phyloP scores from a whole-genome alignment of 164 flowering plant genomes.

The Dillenia turbinata region DNA sequence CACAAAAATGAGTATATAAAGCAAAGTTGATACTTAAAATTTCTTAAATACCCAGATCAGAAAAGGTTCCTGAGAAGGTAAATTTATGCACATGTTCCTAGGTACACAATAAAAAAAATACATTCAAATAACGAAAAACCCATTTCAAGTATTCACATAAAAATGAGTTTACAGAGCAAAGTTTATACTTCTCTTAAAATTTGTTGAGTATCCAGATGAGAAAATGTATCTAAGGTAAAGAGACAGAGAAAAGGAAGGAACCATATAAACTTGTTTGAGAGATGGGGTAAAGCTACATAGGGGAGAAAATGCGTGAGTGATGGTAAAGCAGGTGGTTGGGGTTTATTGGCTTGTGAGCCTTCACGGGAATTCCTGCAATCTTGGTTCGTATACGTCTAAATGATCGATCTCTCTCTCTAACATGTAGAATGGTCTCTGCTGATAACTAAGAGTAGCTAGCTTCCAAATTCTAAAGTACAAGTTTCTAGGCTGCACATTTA shows the following conservation, averaged over 20 bases:
- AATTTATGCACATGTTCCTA: background rate
- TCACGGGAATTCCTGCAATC: constrained; percentile 18
- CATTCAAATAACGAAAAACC: background rate
- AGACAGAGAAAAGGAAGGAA: constrained; percentile 1
- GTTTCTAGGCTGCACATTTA: too few relatives aligned
- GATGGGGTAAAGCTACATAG: background rate
- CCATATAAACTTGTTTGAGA: constrained; percentile 4
- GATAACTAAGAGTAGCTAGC: too few relatives aligned
- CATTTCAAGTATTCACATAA: background rate
- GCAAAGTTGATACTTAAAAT: too few relatives aligned
- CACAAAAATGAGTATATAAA: background rate
- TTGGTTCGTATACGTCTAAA: background rate
- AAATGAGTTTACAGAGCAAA: too few relatives aligned
- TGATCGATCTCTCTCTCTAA: too few relatives aligned
- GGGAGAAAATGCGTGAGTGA: constrained; percentile 8
- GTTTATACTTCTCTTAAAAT: too few relatives aligned
- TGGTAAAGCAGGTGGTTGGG: constrained; percentile 1
- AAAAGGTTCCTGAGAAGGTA: background rate
- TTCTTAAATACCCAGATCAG: constrained; percentile 4
- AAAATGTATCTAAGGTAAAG: background rate
- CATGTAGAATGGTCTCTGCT: too few relatives aligned
- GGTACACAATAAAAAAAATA: background rate
- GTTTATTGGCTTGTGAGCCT: constrained; percentile 17
- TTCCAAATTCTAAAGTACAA: too few relatives aligned
- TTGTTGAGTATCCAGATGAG: too few relatives aligned